Conservation (phyloP, 2,329 filamentous ascomycete genomes). For the Neopestalotiopsis clavispora region DNA sequence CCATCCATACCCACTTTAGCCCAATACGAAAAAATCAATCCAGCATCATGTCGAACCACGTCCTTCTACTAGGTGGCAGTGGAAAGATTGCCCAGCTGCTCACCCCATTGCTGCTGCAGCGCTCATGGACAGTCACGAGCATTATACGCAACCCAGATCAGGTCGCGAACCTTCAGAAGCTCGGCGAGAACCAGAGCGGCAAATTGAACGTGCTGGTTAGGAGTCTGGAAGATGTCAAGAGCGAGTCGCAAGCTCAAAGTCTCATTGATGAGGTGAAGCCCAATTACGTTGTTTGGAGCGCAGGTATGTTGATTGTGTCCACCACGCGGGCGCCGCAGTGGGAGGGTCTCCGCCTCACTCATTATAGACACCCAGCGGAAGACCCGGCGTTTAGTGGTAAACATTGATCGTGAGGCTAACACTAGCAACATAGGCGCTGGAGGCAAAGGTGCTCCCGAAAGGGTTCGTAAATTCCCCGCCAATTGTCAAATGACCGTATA, state of each 20-base stretch:
- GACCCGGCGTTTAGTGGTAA: not conserved
- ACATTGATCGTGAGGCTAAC: slow-evolving; percentile 20
- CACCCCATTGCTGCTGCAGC: slow-evolving; percentile 75
- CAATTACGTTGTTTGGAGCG: slow-evolving; percentile 73
- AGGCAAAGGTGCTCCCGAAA: slow-evolving; percentile 60
- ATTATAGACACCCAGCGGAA: not conserved
- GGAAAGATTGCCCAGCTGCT: slow-evolving; percentile 78
- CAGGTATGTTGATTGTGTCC: slow-evolving; percentile 49
- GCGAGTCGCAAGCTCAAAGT: slow-evolving; percentile 62
- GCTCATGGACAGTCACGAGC: slow-evolving; percentile 78
- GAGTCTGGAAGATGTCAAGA: slow-evolving; percentile 74
- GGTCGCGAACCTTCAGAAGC: slow-evolving; percentile 63
- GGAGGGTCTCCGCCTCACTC: not conserved
- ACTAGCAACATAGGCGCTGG: slow-evolving; percentile 54
- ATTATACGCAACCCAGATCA: slow-evolving; percentile 78
- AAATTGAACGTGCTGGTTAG: slow-evolving; percentile 72
- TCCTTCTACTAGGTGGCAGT: slow-evolving; percentile 81
- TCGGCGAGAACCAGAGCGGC: slow-evolving; percentile 63
- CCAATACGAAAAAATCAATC: too few relatives aligned
- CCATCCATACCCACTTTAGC: too few relatives aligned
- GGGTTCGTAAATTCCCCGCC: slow-evolving; percentile 34
- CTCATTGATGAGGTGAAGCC: slow-evolving; percentile 66
- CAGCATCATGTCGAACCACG: slow-evolving; percentile 40
- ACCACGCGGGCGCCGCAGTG: not conserved
- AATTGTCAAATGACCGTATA: not conserved